Base-by-base conservation (phyloP, 192 early-diverging fungal species). In the Coemansia sp. region DNA sequence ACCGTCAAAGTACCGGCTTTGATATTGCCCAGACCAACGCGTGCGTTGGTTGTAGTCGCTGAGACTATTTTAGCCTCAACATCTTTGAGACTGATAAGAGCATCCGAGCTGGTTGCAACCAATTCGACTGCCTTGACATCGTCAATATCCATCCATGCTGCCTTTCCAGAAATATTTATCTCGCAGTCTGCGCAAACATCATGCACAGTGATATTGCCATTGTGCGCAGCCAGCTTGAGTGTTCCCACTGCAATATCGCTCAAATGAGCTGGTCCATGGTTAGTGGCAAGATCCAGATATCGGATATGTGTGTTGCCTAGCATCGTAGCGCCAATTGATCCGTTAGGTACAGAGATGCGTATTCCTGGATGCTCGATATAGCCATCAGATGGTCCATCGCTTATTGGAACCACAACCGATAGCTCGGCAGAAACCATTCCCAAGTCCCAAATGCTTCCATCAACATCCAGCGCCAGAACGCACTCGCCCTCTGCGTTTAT, bases 101-200 rank as follows among this genome's bases (percentile, higher is more conserved):
- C 78, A 50, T 81, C 73, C 16, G 69, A 55, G 62, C 73, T 81
- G 32, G 60, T 47, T 47, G 67, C 73, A 24, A 50, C 34, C 22
- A 75, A 32, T 0, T 27, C 25, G 14, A 32, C 49, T 14, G 78
- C 65, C 18, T 60, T 60, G 24, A 81, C 49, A 25, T 81, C 73
- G 57, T 81, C 78, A 61, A 81, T 72, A 31, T 81, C 78, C 69
- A 81, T 81, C 78, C 78, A 81, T 7, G 78, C 78, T 1, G 65
- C 61, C 23, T 72, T 59, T 14, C 73, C 72, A 12, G 52, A 34
- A 49, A 81, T 63, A 10, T 69, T 64, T n/a, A 75, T 60, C 6
- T 55, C 48, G 2, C 49, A 49, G 32, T 65, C 48, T 8, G 69
- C 57, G 8, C 63, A 67, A 6, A 75, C 54, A 10, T 81, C 73